Conservation (phyloP, 2,329 filamentous ascomycete species). For the Fusarium sp. region DNA sequence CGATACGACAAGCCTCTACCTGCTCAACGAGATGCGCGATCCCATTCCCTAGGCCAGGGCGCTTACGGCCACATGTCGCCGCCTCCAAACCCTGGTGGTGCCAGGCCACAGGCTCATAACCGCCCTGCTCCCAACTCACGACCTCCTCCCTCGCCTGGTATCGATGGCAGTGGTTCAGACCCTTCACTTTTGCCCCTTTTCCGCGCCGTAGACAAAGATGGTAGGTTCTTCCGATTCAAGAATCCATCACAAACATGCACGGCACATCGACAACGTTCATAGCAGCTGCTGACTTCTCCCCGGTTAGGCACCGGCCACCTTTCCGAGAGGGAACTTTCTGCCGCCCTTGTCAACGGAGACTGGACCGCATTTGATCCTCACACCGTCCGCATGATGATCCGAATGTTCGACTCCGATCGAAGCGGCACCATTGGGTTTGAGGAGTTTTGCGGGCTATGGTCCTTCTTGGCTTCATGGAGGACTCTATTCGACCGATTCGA, state of each 20-base stretch:
- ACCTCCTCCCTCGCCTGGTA: slow-evolving; percentile 73
- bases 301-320: slow-evolving; percentile 77
- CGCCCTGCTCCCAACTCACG: slow-evolving; percentile 68
- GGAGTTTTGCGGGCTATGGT: slow-evolving; percentile 97
- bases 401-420: slow-evolving; percentile 97
- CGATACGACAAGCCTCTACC: slow-evolving; percentile 64
- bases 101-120: slow-evolving; percentile 56
- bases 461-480: slow-evolving; percentile 93
- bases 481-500: slow-evolving; percentile 96
- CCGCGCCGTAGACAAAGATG: slow-evolving; percentile 87
- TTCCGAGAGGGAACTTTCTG: slow-evolving; percentile 85
- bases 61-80: slow-evolving; percentile 62
- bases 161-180: slow-evolving; percentile 57
- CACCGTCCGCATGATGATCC: slow-evolving; percentile 98
- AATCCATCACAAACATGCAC: background rate
- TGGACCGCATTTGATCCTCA: slow-evolving; percentile 93
- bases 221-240: slow-evolving; percentile 57
- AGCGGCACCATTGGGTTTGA: slow-evolving; percentile 91
- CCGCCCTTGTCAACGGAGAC: slow-evolving; percentile 95
- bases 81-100: slow-evolving; percentile 57
- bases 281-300: slow-evolving; percentile 8
- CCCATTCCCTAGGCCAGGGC: slow-evolving; percentile 39
- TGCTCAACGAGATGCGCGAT: slow-evolving; percentile 42
- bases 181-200: slow-evolving; percentile 83
- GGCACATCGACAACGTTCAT: background rate